Base-by-base conservation (phyloP, 164 flowering plant genomes). In the Aristolochia contorta region DNA sequence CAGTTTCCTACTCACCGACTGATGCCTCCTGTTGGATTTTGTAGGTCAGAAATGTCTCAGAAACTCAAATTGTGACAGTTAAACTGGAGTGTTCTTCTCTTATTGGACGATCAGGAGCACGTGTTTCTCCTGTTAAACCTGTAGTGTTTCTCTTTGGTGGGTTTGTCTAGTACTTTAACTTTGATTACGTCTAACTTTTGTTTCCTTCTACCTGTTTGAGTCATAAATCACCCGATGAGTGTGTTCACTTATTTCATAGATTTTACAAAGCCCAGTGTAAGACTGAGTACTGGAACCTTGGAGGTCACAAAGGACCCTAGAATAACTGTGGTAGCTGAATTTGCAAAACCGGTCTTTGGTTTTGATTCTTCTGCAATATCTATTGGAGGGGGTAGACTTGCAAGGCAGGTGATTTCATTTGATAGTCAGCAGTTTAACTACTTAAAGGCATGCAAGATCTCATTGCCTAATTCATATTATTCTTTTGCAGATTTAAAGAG, bases 331-430 rank as follows among this genome's bases (percentile, higher is more conserved):
- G 59, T 81, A 12, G 77, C 68, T 56, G 82, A 84, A 73, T 81
- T 84, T 51, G 73, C 84, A 61, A 71, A 81, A 67, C 84, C 84
- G 20, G 82, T 81, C 47, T 84, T 79, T 65, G 85, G 80, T 37
- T 84, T 81, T 66, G 70, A 78, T 56, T 58, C 79, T 55, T 72
- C 81, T 48, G 67, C 55, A 57, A 54, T 84, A 62, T 65, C 71
- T 62, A 79, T 79, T 57, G 50, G 53, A 62, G 84, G 81, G 27
- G 89, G 89, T 24, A 79, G 66, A 68, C 57, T 84, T 58, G 67
- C 69, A 78, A 84, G 89, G 89, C 81, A 83, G 84, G 88, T 81
- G 82, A 77, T 75, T 65, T 37, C 43, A 37, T 10, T 37, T 37
- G 43, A 37, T 37, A 37, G 12, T 10, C 9, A 37, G 12, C 43